Evolutionary conservation across 306 rosid species (phyloP), one percentile per base, ranked within the genome.

Genomic region (Gastrolobium villosum): DNA sequence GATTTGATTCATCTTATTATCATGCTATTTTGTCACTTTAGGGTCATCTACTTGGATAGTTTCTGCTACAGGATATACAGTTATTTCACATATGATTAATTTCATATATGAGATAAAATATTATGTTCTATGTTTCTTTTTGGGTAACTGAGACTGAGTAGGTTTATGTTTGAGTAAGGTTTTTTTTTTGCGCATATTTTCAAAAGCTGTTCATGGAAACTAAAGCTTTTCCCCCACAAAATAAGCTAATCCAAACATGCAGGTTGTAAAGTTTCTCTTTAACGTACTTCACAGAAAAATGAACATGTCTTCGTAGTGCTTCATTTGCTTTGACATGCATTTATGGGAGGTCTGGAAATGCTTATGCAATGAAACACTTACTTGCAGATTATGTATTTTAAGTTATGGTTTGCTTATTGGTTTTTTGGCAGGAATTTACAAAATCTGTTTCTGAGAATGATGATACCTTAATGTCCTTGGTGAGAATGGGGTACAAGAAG

Each of bases 401-500:
- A 65, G 26, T 39, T 70, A 26, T 60, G 70, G 30, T 67, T 48
- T 36, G 59, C 26, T 64, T 52, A 76, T 72, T 84, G 60, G 46
- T 63, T 75, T 4, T 79, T 48, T 69, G 82, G 68, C 91, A 96
- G 99, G 93, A 76, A 74, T 60, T 83, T 10, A 68, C 55, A 45
- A 82, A 76, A 79, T 65, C 88, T 44, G 70, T 55, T 66, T 85
- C 89, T 57, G 85, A 71, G 48, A 75, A 74, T 53, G 88, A 75
- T 69, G 76, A 49, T 52, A 80, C 71, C 39, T 45, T 88, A 15
- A n/a, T 14, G 74, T 1, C 87, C 56, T 87, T 96, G 77, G 85
- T 88, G 72, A 82, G 78, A 14, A 93, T 96, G 99, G 99, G 99
- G 15, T 93, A 78, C 82, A 32, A 85, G 15, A 72, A 11, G 48